These are phyloP conservation scores for Mycena metata DNA, from an alignment of 768 basidiomycete species.

Conservation along the genomic window DNA sequence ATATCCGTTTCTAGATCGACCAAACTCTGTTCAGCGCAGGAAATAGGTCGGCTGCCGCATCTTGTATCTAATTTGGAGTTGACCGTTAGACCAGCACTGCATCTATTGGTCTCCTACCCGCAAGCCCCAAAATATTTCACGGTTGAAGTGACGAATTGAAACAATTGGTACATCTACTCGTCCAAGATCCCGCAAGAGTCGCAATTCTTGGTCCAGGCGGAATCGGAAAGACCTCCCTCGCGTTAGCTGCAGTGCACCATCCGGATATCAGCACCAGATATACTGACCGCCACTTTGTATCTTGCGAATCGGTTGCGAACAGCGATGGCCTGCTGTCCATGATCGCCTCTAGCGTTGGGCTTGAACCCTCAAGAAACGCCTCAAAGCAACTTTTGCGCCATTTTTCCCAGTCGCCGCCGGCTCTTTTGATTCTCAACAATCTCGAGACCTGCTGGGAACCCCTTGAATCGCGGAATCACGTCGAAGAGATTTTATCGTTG, in stretches of 20 bases:
- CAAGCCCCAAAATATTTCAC: slow-evolving; percentile 28
- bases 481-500: slow-evolving; percentile 32
- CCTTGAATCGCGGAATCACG: neutral
- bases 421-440: slow-evolving; percentile 29
- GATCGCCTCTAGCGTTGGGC: slow-evolving; percentile 10
- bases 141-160: slow-evolving; percentile 19
- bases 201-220: slow-evolving; percentile 29
- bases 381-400: slow-evolving; percentile 13
- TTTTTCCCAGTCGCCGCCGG: neutral
- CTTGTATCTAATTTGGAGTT: neutral
- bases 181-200: slow-evolving; percentile 16
- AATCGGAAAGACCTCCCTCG: slow-evolving; percentile 32
- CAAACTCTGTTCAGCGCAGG: slow-evolving; percentile 11
- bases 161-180: slow-evolving; percentile 15
- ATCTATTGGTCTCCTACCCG: slow-evolving; percentile 18
- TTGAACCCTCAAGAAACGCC: slow-evolving; percentile 4
- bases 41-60: slow-evolving; percentile 10
- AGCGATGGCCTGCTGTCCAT: slow-evolving; percentile 15
- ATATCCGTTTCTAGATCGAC: too few species aligned
- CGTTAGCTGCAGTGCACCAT: slow-evolving; percentile 26
- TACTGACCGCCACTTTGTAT: slow-evolving; percentile 20
- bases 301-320: slow-evolving; percentile 20
- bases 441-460: slow-evolving; percentile 30
- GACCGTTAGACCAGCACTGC: slow-evolving; percentile 11
- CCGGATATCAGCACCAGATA: slow-evolving; percentile 19